A percentile compares a stretch with the other conserved stretches of the same genome.
Conservation (phyloP, 257 asterid species). For the Ilex aquifolium region DNA sequence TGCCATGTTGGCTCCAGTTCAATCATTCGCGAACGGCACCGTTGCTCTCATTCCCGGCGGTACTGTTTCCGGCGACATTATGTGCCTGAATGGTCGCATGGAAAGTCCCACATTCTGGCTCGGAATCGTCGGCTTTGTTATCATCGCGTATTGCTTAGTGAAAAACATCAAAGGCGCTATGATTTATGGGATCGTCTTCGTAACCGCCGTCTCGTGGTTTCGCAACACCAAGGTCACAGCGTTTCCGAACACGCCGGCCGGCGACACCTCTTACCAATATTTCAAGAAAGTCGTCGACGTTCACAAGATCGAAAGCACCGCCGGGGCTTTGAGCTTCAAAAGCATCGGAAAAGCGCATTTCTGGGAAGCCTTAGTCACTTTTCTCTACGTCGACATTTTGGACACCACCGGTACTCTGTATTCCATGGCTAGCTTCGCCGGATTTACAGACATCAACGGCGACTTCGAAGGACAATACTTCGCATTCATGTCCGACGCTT, state of each 20-base stretch:
- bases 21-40: constrained; percentile 46
- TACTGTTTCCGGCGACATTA: constrained; percentile 55
- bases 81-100: constrained; percentile 81
- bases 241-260: constrained; percentile 54
- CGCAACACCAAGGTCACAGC: constrained; percentile 70
- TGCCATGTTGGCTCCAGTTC: constrained; percentile 62
- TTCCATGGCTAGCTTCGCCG: constrained; percentile 92
- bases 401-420: constrained; percentile 88
- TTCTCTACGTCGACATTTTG: constrained; percentile 73
- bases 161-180: constrained; percentile 77
- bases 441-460: constrained; percentile 57
- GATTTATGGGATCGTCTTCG: constrained; percentile 83
- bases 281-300: constrained; percentile 67
- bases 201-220: constrained; percentile 87
- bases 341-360: constrained; percentile 51
- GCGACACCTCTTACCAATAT: constrained; percentile 51
- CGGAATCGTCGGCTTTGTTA: constrained; percentile 65
- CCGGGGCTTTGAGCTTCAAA: constrained; percentile 77
- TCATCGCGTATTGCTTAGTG: constrained; percentile 70
- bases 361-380: constrained; percentile 84
- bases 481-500: constrained; percentile 92
- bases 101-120: constrained; percentile 90
- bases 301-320: constrained; percentile 65
- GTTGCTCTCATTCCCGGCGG: constrained; percentile 60
- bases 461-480: constrained; percentile 87